Evolutionary conservation across 805 yeast species (phyloP).

Genomic region (Dipodascopsis uninucleata): DNA sequence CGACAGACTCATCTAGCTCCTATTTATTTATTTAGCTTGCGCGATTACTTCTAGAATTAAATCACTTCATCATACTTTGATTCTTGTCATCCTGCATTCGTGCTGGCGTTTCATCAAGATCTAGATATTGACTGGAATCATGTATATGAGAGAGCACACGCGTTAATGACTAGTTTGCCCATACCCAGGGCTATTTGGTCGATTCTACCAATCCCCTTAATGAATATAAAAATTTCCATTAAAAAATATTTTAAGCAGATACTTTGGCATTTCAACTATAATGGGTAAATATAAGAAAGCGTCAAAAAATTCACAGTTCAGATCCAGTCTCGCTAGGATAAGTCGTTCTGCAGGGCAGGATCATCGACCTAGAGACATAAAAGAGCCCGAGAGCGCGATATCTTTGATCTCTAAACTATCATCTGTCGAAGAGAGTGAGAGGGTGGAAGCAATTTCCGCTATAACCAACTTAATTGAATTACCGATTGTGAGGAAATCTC

Average conservation of each 20-base stretch:
- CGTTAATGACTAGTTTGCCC: background rate
- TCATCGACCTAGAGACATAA: constrained; percentile 30
- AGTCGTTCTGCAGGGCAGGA: constrained; percentile 37
- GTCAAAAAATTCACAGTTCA: constrained; percentile 47
- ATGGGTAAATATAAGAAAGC: constrained; percentile 79
- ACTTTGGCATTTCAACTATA: too few species aligned
- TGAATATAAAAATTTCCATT: background rate
- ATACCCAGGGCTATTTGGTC: constrained; percentile 8
- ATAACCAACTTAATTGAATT: constrained; percentile 63
- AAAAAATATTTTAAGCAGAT: too few species aligned
- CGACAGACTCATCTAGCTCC: constrained; percentile 64
- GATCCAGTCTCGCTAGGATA: too few species aligned
- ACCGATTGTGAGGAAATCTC: constrained; percentile 52
- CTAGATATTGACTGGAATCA: background rate
- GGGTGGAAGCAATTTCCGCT: constrained; percentile 72
- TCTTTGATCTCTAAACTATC: constrained; percentile 66
- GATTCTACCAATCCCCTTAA: background rate
- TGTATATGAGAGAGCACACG: background rate
- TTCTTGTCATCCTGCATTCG: constrained; percentile 8
- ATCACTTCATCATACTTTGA: constrained; percentile 25
- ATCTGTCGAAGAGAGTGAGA: constrained; percentile 63
- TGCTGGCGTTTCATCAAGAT: background rate
- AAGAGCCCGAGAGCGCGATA: constrained; percentile 53
- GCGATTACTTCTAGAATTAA: background rate
- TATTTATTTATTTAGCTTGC: constrained; percentile 18